These are phyloP conservation scores for Gamarada debralockiae DNA, from an alignment of 495 filamentous ascomycete species.

Conservation along the genomic window DNA sequence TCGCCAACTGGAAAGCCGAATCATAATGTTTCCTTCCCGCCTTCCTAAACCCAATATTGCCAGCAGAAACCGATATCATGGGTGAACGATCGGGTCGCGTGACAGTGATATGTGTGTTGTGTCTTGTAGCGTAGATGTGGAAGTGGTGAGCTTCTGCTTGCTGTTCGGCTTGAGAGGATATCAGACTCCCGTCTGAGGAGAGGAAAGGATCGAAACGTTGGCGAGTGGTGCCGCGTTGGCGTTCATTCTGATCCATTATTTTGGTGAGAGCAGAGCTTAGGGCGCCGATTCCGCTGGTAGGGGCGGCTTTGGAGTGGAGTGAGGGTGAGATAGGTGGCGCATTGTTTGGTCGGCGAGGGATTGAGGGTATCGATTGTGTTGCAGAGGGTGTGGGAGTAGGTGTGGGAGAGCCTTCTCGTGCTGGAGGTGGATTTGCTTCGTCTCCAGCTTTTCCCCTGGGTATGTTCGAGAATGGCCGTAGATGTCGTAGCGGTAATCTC, in stretches of 20 bases:
- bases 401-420: conserved; percentile 1
- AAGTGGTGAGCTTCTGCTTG: conserved; percentile 56
- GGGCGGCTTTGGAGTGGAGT: conserved; percentile 13
- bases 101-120: conserved; percentile 91
- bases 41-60: conserved; percentile 86
- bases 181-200: background rate
- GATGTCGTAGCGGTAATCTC: conserved; percentile 28
- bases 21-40: conserved; percentile 74
- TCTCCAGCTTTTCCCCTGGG: conserved; percentile 16
- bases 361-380: background rate
- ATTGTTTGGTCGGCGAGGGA: background rate
- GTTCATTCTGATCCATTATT: background rate
- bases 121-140: conserved; percentile 80
- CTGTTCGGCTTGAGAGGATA: background rate
- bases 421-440: conserved; percentile 14
- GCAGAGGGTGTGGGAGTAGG: background rate
- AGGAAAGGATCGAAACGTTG: background rate
- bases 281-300: background rate
- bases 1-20: conserved; percentile 85
- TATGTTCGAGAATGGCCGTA: conserved; percentile 41
- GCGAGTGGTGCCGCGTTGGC: too few relatives aligned
- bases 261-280: too few relatives aligned
- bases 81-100: conserved; percentile 74
- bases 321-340: conserved; percentile 4
- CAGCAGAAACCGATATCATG: conserved; percentile 69